Conservation (phyloP, 2,329 filamentous ascomycete species). For the Colletotrichum tofieldiae region DNA sequence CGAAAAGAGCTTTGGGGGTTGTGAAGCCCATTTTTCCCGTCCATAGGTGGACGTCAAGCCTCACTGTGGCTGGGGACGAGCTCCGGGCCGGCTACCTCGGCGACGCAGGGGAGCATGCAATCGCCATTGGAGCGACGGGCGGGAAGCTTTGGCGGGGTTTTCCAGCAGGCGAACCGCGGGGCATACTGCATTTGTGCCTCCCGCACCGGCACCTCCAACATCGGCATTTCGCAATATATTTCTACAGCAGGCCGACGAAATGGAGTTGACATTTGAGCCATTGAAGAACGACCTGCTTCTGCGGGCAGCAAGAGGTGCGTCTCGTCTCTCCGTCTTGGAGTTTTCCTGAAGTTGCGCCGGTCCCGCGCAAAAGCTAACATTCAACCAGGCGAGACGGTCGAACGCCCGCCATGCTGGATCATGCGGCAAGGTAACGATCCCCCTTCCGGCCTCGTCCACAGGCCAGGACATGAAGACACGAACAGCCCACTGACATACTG, state of each 20-base stretch:
- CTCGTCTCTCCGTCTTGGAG: no score
- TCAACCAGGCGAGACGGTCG: slow-evolving; percentile 84
- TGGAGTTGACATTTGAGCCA: slow-evolving; percentile 83
- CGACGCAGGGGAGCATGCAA: slow-evolving; percentile 8
- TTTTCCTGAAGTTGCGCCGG: not conserved
- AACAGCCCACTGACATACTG: slow-evolving; percentile 21
- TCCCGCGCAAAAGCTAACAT: slow-evolving; percentile 41
- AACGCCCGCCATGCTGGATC: slow-evolving; percentile 97
- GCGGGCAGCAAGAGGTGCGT: slow-evolving; percentile 87
- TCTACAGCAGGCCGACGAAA: slow-evolving; percentile 56
- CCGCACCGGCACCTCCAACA: slow-evolving; percentile 10
- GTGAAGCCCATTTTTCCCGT: slow-evolving; percentile 11
- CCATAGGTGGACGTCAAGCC: slow-evolving; percentile 5
- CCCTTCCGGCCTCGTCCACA: slow-evolving; percentile 2
- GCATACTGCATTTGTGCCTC: slow-evolving; percentile 28
- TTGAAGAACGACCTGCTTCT: slow-evolving; percentile 94
- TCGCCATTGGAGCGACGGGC: not conserved
- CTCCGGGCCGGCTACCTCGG: slow-evolving; percentile 21
- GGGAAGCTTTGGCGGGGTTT: slow-evolving; percentile 42
- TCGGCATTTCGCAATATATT: not conserved
- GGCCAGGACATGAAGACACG: slow-evolving; percentile 2
- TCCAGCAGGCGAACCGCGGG: slow-evolving; percentile 26
- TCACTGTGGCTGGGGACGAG: slow-evolving; percentile 22
- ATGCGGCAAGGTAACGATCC: slow-evolving; percentile 89
- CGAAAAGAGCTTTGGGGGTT: slow-evolving; percentile 30